Conservation (phyloP, 1,284 basidiomycete species). For the Tremellales sp. region DNA sequence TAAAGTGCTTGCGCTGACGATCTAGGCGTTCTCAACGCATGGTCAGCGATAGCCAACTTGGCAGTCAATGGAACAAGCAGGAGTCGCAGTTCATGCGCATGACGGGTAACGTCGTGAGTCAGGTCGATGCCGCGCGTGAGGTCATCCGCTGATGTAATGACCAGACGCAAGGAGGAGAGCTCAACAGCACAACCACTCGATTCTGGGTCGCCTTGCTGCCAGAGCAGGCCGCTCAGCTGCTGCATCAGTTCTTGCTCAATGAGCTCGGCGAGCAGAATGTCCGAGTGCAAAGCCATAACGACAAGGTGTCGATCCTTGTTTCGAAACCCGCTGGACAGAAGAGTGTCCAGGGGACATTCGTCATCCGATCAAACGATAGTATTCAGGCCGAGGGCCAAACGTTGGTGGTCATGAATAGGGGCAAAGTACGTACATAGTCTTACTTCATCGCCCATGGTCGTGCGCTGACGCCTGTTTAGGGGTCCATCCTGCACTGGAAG, state of each 20-base stretch:
- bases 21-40: slow-evolving; percentile 35
- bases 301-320: slow-evolving; percentile 19
- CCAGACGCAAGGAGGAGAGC: slow-evolving; percentile 43
- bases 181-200: slow-evolving; percentile 38
- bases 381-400: slow-evolving; percentile 30
- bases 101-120: slow-evolving; percentile 44
- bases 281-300: slow-evolving; percentile 2
- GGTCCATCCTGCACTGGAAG: slow-evolving; percentile 45
- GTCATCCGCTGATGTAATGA: neutral
- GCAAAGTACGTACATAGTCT: slow-evolving; percentile 23
- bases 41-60: slow-evolving; percentile 31
- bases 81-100: slow-evolving; percentile 47
- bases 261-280: slow-evolving; percentile 27
- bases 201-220: slow-evolving; percentile 41
- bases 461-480: slow-evolving; percentile 22
- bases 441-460: neutral
- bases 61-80: slow-evolving; percentile 36
- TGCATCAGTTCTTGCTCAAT: slow-evolving; percentile 21
- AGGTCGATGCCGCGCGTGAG: neutral
- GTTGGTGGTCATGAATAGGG: slow-evolving; percentile 36
- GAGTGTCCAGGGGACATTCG: slow-evolving; percentile 32
- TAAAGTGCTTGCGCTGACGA: slow-evolving; percentile 1
- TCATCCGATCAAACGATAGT: slow-evolving; percentile 27
- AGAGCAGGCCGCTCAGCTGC: slow-evolving; percentile 22
- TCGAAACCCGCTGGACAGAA: slow-evolving; percentile 36